Conservation (phyloP, 1,284 basidiomycete species). For the Trichosporon coremiiforme region DNA sequence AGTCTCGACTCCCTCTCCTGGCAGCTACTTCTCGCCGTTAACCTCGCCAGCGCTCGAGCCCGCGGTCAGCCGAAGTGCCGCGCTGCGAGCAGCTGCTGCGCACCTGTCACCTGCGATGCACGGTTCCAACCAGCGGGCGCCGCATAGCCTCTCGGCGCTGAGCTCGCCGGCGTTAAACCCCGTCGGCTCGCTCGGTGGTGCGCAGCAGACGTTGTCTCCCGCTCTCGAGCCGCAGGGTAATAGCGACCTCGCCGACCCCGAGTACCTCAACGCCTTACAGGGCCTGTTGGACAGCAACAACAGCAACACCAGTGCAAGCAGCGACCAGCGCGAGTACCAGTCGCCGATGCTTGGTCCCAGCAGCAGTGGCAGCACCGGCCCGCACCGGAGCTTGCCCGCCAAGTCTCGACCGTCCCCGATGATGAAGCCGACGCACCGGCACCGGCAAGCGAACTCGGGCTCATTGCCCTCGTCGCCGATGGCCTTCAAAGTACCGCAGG, state of each 20-base stretch:
- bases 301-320: slow-evolving; percentile 20
- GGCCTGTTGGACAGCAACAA: slow-evolving; percentile 41
- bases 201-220: slow-evolving; percentile 53
- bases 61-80: slow-evolving; percentile 31
- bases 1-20: slow-evolving; percentile 42
- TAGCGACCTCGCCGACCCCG: slow-evolving; percentile 45
- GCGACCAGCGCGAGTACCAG: slow-evolving; percentile 22
- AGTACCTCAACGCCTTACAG: slow-evolving; percentile 46
- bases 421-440: slow-evolving; percentile 53
- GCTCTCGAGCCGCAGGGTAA: slow-evolving; percentile 46
- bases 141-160: slow-evolving; percentile 47
- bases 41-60: slow-evolving; percentile 64
- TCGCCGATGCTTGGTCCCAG: slow-evolving; percentile 27
- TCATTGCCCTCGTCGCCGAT: slow-evolving; percentile 41
- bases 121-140: slow-evolving; percentile 31
- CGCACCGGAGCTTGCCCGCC: slow-evolving; percentile 46
- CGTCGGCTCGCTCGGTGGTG: slow-evolving; percentile 50
- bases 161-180: slow-evolving; percentile 51
- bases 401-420: slow-evolving; percentile 54
- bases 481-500: slow-evolving; percentile 33
- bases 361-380: slow-evolving; percentile 35
- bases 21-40: slow-evolving; percentile 62
- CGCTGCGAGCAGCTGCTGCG: slow-evolving; percentile 37
- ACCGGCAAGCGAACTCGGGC: slow-evolving; percentile 29
- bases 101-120: slow-evolving; percentile 34